Percentiles rank a stretch among this genome's conserved stretches.
These are phyloP conservation scores for Conringia planisiliqua DNA, from an alignment of 345 rosid species.

Conservation along the genomic window DNA sequence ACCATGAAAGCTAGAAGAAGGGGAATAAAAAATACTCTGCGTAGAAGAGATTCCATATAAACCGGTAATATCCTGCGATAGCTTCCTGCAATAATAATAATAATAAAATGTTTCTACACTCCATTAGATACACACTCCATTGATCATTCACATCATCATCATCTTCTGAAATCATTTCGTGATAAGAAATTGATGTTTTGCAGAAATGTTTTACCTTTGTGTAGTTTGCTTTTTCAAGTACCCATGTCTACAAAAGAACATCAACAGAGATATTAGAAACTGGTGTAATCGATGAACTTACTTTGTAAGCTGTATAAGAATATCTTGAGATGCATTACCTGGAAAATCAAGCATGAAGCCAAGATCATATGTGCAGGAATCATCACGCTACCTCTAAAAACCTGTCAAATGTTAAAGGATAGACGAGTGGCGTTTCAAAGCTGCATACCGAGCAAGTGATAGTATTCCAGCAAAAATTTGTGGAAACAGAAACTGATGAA, in stretches of 20 bases:
- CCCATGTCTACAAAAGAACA: conserved; percentile 58
- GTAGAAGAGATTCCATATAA: conserved; percentile 93
- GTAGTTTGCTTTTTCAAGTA: conserved; percentile 72
- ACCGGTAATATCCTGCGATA: conserved; percentile 67
- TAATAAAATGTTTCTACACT: conserved; percentile 1
- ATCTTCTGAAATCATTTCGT: not conserved
- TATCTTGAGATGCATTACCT: conserved; percentile 45
- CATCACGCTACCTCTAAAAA: conserved; percentile 72
- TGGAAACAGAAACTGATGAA: not conserved
- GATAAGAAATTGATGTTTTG: not conserved
- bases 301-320: not conserved
- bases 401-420: conserved; percentile 44
- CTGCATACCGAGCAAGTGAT: not conserved
- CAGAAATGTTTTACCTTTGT: conserved; percentile 54
- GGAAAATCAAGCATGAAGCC: conserved; percentile 74
- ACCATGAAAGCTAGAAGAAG: conserved; percentile 44
- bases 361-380: conserved; percentile 68
- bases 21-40: conserved; percentile 85
- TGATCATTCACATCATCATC: not conserved
- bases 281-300: not conserved
- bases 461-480: not conserved
- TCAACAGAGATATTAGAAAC: not conserved
- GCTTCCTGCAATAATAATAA: conserved; percentile 64
- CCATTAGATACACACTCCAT: conserved; percentile 9
- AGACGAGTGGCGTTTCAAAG: not conserved